Percentiles rank a stretch among this genome's conserved stretches.
Conservation (phyloP, 2,329 filamentous ascomycete species). For the Pseudocercospora crystallina region DNA sequence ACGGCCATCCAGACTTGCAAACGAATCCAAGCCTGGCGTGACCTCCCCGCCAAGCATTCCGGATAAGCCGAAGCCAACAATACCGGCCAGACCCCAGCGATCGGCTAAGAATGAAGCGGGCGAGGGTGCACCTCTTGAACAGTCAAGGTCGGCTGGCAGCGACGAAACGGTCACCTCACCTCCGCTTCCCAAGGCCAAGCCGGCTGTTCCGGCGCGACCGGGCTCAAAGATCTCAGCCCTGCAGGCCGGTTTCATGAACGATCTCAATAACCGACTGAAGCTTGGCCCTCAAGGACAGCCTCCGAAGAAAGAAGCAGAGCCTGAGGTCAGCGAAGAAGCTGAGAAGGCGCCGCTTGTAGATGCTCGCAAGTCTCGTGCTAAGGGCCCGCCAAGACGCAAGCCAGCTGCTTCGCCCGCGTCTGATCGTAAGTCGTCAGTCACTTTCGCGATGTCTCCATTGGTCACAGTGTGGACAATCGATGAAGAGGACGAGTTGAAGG, state of each 20-base stretch:
- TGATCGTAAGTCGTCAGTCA: conserved; percentile 47
- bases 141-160: conserved; percentile 10
- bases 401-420: conserved; percentile 60
- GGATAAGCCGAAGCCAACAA: conserved; percentile 62
- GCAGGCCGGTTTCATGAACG: conserved; percentile 88
- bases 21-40: conserved; percentile 41
- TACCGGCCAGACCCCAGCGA: conserved; percentile 62
- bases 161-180: conserved; percentile 33
- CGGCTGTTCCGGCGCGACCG: conserved; percentile 74
- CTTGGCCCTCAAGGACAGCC: conserved; percentile 73
- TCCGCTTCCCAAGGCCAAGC: conserved; percentile 68
- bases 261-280: conserved; percentile 85
- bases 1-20: conserved; percentile 30
- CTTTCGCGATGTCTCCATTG: conserved; percentile 41
- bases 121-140: conserved; percentile 28
- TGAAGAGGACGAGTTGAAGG: conserved; percentile 41
- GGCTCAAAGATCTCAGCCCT: conserved; percentile 88
- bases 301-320: conserved; percentile 64
- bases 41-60: conserved; percentile 55
- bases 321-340: conserved; percentile 58
- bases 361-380: conserved; percentile 84
- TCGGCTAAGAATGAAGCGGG: conserved; percentile 35
- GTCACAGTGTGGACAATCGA: conserved; percentile 45
- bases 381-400: conserved; percentile 78
- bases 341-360: conserved; percentile 81